Conservation (phyloP, 805 yeast genomes). For the Zygotorulaspora sp. region DNA sequence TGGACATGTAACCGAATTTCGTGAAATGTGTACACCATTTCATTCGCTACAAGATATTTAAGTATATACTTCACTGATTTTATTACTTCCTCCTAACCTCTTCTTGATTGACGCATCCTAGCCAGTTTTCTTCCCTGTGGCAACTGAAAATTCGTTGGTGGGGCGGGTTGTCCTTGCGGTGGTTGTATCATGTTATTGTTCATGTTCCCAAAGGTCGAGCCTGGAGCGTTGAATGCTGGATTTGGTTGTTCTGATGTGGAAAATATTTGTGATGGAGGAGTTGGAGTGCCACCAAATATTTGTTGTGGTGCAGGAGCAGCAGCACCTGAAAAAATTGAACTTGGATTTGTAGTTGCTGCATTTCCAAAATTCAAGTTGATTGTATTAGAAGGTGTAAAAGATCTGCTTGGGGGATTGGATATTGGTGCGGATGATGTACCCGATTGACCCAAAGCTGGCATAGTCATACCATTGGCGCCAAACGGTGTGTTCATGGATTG, state of each 20-base stretch:
- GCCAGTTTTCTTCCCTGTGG: conserved; percentile 28
- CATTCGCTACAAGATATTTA: background rate
- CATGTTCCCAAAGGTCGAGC: conserved; percentile 3
- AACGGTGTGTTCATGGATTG: conserved; percentile 13
- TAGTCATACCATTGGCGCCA: conserved; percentile 15
- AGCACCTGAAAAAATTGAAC: conserved; percentile 22
- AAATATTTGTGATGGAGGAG: conserved; percentile 15
- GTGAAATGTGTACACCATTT: no score
- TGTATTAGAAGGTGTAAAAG: conserved; percentile 26
- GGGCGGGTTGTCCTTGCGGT: conserved; percentile 8
- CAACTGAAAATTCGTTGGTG: conserved; percentile 11
- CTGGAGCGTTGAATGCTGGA: conserved; percentile 5
- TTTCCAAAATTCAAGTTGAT: conserved; percentile 28
- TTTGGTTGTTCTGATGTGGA: conserved; percentile 7
- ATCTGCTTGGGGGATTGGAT: conserved; percentile 12
- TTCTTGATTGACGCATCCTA: conserved; percentile 32
- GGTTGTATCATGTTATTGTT: conserved; percentile 11
- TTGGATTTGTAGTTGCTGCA: conserved; percentile 18
- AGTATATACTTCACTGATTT: background rate
- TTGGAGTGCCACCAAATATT: conserved; percentile 13
- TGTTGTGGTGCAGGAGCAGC: conserved; percentile 11
- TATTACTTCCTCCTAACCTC: conserved; percentile 8
- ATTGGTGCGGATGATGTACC: conserved; percentile 13
- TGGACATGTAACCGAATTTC: no score
- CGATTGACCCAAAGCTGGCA: conserved; percentile 22